A percentile compares a stretch with the other conserved stretches of the same genome.
These are phyloP conservation scores for Penicillium chermesinum DNA, from an alignment of 495 filamentous ascomycete species.

Conservation along the genomic window DNA sequence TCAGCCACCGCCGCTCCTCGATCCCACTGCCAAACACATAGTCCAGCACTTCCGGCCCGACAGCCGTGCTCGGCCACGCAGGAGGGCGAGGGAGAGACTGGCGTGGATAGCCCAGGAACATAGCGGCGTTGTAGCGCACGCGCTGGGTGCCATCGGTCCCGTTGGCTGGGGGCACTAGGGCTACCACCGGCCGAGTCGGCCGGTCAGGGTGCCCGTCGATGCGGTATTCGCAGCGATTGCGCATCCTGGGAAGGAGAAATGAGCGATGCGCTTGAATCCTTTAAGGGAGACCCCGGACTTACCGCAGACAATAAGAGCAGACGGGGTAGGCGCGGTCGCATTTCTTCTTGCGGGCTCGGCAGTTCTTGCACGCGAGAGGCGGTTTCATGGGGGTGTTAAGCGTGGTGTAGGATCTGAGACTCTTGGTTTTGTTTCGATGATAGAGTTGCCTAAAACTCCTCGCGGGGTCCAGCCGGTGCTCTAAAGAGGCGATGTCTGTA, in stretches of 20 bases:
- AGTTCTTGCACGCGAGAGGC: constrained; percentile 14
- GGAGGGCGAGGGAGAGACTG: not conserved
- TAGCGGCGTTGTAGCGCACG: constrained; percentile 2
- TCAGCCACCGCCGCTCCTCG: not conserved
- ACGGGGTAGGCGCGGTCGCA: constrained; percentile 12
- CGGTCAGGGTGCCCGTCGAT: not conserved
- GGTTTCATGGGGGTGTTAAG: constrained; percentile 5
- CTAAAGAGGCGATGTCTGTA: no score
- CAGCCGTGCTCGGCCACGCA: not conserved
- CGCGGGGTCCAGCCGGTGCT: no score
- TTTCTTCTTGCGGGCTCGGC: constrained; percentile 15
- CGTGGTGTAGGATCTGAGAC: not conserved
- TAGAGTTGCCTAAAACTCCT: no score
- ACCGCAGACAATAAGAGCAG: constrained; percentile 12
- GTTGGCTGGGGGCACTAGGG: not conserved
- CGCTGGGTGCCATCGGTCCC: not conserved
- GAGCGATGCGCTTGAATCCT: not conserved
- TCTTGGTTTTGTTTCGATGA: no score
- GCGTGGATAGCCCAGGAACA: constrained; percentile 8
- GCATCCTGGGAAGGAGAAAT: not conserved
- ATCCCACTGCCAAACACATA: not conserved
- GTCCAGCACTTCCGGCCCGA: not conserved
- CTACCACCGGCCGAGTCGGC: not conserved
- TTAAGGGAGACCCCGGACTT: no score
- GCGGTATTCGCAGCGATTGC: constrained; percentile 9